These are phyloP conservation scores for Vigna nakashimae DNA, from an alignment of 306 rosid species.

Conservation along the genomic window DNA sequence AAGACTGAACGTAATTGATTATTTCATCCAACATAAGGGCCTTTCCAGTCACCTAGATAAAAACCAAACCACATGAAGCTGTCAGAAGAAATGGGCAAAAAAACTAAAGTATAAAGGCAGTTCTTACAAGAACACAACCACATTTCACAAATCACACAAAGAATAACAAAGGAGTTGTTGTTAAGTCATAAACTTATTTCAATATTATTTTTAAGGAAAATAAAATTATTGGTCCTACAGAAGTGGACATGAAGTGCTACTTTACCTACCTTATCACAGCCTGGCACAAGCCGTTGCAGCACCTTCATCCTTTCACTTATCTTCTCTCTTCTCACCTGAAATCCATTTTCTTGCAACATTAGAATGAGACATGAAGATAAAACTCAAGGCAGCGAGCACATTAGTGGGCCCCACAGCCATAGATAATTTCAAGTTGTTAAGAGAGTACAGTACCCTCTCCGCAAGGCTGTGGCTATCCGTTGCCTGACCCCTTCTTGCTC, in stretches of 20 bases:
- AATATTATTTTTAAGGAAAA: background rate
- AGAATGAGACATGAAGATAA: slow-evolving; percentile 34
- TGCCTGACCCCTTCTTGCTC: slow-evolving; percentile 98
- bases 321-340: slow-evolving; percentile 93
- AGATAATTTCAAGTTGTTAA: slow-evolving; percentile 37
- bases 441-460: slow-evolving; percentile 72
- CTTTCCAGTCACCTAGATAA: slow-evolving; percentile 81
- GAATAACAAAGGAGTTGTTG: background rate
- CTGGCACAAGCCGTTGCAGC: slow-evolving; percentile 90
- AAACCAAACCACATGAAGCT: slow-evolving; percentile 55
- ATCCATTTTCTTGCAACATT: slow-evolving; percentile 27
- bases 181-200: background rate
- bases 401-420: slow-evolving; percentile 5
- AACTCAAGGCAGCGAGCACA: slow-evolving; percentile 21
- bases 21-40: slow-evolving; percentile 95
- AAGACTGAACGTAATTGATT: slow-evolving; percentile 96
- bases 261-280: slow-evolving; percentile 96
- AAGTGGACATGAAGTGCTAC: slow-evolving; percentile 49
- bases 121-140: slow-evolving; percentile 1
- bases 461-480: slow-evolving; percentile 99
- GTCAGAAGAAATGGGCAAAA: slow-evolving; percentile 44
- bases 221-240: slow-evolving; percentile 32
- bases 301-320: slow-evolving; percentile 93
- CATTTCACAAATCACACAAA: slow-evolving; percentile 6
- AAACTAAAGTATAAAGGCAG: background rate